Evolutionary conservation across 1,284 basidiomycete genomes (phyloP).

Genomic region (Ceratorhiza oryzae-sativae): DNA sequence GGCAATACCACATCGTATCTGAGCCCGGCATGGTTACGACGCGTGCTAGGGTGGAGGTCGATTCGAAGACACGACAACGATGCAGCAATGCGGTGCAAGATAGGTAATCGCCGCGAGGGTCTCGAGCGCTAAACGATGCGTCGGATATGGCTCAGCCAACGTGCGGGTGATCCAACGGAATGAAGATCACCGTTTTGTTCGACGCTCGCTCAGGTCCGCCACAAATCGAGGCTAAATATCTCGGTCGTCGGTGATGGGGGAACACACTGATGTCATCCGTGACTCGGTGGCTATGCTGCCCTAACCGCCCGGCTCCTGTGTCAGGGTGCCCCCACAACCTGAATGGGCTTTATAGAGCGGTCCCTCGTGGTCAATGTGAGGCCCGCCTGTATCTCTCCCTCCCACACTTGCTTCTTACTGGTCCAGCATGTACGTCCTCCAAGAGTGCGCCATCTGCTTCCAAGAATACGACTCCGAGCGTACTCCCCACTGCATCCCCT

Average conservation of each 20-base stretch:
- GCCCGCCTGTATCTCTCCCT: not conserved
- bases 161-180: not conserved
- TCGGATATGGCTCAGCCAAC: not conserved
- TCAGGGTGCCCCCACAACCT: not conserved
- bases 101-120: slow-evolving; percentile 10
- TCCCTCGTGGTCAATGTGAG: not conserved
- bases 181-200: not conserved
- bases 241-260: not conserved
- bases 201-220: not conserved
- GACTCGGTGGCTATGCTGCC: slow-evolving; percentile 2
- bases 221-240: not conserved
- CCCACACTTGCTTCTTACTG: not conserved
- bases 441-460: slow-evolving; percentile 20
- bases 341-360: not conserved
- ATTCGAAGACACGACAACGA: not conserved
- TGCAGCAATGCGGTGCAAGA: not conserved
- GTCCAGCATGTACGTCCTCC: not conserved
- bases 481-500: slow-evolving; percentile 11
- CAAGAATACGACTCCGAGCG: slow-evolving; percentile 3
- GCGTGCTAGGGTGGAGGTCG: not conserved
- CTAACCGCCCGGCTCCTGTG: not conserved
- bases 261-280: slow-evolving; percentile 25
- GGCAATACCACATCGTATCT: slow-evolving; percentile 28
- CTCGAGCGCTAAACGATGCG: not conserved
- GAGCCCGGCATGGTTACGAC: slow-evolving; percentile 16